Evolutionary conservation across 202 grass and related monocot species (phyloP).

Genomic region (Musa balbisiana): DNA sequence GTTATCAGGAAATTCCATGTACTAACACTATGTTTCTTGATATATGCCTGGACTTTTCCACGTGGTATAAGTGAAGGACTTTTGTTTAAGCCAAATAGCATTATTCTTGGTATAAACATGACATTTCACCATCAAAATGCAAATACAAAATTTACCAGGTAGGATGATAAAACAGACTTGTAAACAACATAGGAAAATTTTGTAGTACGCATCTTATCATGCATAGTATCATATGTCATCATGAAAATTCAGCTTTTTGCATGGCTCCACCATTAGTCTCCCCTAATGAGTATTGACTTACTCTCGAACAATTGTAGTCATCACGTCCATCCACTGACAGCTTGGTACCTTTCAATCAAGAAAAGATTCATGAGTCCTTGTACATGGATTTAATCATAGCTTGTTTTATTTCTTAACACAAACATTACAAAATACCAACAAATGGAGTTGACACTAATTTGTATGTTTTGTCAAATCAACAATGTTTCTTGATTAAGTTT

Average conservation of each 20-base stretch:
- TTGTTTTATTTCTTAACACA: no score
- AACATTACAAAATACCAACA: not conserved
- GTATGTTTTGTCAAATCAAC: not conserved
- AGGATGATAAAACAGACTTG: not conserved
- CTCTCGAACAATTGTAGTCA: not conserved
- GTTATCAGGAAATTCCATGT: not conserved
- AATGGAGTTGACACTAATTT: not conserved
- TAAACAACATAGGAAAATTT: not conserved
- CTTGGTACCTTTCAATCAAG: slow-evolving; percentile 11
- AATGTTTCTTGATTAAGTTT: not conserved
- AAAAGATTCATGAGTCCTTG: not conserved
- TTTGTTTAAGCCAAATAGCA: not conserved
- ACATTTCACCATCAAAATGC: not conserved
- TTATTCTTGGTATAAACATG: not conserved
- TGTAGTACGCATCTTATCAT: not conserved
- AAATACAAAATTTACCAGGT: not conserved
- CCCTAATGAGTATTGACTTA: not conserved
- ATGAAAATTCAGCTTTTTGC: not conserved
- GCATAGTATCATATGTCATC: not conserved
- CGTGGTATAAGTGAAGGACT: no score
- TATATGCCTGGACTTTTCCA: not conserved
- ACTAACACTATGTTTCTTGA: not conserved
- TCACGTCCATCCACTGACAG: slow-evolving; percentile 14
- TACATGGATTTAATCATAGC: not conserved
- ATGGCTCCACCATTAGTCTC: not conserved